Evolutionary conservation across 345 rosid species (phyloP).

Genomic region (Acer negundo): DNA sequence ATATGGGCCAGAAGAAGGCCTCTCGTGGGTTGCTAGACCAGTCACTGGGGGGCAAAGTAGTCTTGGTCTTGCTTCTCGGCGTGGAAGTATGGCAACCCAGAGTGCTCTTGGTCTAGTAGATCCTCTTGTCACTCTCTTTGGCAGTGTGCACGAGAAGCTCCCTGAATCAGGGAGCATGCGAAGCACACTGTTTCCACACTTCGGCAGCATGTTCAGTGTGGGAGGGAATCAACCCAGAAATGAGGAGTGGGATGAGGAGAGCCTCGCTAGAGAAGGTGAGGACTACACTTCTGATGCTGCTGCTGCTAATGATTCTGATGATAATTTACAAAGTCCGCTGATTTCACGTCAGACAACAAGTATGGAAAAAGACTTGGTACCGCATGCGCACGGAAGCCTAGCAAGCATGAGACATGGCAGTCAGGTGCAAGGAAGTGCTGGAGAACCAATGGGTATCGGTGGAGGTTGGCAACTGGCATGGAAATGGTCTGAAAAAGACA

Average conservation of each 20-base stretch:
- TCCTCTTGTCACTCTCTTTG: constrained; percentile 89
- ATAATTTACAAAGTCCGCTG: constrained; percentile 79
- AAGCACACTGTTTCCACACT: constrained; percentile 87
- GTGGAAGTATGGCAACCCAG: constrained; percentile 65
- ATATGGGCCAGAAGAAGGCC: constrained; percentile 84
- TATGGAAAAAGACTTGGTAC: constrained; percentile 63
- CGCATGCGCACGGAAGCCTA: constrained; percentile 52
- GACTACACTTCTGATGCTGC: constrained; percentile 68
- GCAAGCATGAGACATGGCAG: constrained; percentile 57
- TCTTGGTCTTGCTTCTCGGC: constrained; percentile 62
- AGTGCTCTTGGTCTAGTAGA: constrained; percentile 53
- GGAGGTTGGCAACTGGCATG: constrained; percentile 99
- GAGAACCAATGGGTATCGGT: constrained; percentile 73
- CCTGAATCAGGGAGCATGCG: constrained; percentile 85
- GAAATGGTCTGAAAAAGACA: constrained; percentile 86
- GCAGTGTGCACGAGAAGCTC: constrained; percentile 83
- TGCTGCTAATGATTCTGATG: constrained; percentile 65
- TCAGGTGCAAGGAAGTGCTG: constrained; percentile 54
- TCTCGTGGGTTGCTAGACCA: constrained; percentile 88
- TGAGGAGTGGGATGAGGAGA: constrained; percentile 93
- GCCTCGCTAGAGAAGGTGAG: constrained; percentile 65
- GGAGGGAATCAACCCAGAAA: constrained; percentile 73
- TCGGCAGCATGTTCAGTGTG: constrained; percentile 96
- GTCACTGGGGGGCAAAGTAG: constrained; percentile 71
- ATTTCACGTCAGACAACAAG: constrained; percentile 91